phyloP scores from a whole-genome alignment of 345 rosid species.

The Eucalyptus curtisii region DNA sequence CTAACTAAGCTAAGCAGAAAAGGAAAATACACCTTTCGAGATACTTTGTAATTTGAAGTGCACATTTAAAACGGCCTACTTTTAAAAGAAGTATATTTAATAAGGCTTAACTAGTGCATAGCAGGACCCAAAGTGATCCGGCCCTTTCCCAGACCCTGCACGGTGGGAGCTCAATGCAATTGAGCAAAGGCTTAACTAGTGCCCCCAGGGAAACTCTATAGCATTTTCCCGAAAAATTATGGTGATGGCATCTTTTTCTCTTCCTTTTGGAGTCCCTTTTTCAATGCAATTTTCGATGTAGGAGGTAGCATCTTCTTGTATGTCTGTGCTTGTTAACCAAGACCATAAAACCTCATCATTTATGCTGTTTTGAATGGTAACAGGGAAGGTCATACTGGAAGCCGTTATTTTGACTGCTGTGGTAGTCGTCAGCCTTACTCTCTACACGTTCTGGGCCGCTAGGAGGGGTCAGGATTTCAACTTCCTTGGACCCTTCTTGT shows the following conservation, averaged over 20 bases:
- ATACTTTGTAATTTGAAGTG: not conserved
- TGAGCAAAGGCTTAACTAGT: not conserved
- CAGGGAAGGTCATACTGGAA: slow-evolving; percentile 81
- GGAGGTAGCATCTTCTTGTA: not conserved
- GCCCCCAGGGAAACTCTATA: not conserved
- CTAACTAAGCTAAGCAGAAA: not conserved
- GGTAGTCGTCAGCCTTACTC: slow-evolving; percentile 66
- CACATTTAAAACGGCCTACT: not conserved
- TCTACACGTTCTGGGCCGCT: slow-evolving; percentile 96
- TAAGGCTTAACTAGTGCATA: not conserved
- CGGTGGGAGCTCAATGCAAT: not conserved
- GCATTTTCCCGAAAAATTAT: not conserved
- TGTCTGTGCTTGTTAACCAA: not conserved
- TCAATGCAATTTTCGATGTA: not conserved
- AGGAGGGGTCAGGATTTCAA: slow-evolving; percentile 79
- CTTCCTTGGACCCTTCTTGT: slow-evolving; percentile 90
- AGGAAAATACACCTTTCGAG: not conserved
- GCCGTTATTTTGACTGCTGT: slow-evolving; percentile 63
- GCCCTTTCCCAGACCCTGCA: not conserved
- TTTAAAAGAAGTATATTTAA: not conserved
- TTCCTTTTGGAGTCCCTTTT: not conserved
- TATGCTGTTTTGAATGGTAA: not conserved
- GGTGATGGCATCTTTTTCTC: not conserved
- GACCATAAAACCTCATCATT: not conserved
- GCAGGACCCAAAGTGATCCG: not conserved